phyloP scores from a whole-genome alignment of 208 protist species.

The Acanthamoeba rhysodes region DNA sequence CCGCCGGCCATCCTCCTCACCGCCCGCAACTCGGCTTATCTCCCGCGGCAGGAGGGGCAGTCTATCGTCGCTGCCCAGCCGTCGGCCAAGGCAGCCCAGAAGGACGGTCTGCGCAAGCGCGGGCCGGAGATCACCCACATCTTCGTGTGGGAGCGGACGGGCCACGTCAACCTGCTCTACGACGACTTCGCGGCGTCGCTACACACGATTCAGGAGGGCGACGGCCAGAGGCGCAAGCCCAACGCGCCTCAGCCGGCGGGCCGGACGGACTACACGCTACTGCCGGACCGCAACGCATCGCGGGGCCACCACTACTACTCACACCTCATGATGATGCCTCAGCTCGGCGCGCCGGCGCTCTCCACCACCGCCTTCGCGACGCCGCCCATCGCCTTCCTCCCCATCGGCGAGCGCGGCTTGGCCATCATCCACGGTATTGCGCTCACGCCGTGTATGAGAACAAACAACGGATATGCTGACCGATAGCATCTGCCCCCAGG shows the following conservation, averaged over 20 bases:
- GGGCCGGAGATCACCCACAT: constrained; percentile 1
- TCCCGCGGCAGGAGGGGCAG: constrained; percentile 15
- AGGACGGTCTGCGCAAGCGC: not conserved
- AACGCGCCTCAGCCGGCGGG: not conserved
- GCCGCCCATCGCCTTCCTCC: constrained; percentile 51
- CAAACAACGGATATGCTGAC: not conserved
- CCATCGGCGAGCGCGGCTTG: constrained; percentile 31
- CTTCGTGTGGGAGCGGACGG: constrained; percentile 8
- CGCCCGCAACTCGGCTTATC: not conserved
- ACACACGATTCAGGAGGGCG: constrained; percentile 11
- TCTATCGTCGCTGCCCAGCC: not conserved
- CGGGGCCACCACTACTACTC: constrained; percentile 18
- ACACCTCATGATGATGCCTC: constrained; percentile 63
- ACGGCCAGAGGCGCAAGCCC: not conserved
- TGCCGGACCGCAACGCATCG: not conserved
- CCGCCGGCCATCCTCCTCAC: not conserved
- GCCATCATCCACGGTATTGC: constrained; percentile 48
- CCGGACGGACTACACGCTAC: not conserved
- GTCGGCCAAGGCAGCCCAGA: not conserved
- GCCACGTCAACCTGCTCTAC: constrained; percentile 40
- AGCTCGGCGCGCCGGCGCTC: not conserved
- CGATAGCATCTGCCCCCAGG: not conserved
- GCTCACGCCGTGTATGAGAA: no score
- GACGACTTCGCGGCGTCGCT: constrained; percentile 45
- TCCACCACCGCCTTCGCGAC: constrained; percentile 17